Evolutionary conservation across 2,329 filamentous ascomycete genomes (phyloP).

Genomic region (Neonectria sp.): DNA sequence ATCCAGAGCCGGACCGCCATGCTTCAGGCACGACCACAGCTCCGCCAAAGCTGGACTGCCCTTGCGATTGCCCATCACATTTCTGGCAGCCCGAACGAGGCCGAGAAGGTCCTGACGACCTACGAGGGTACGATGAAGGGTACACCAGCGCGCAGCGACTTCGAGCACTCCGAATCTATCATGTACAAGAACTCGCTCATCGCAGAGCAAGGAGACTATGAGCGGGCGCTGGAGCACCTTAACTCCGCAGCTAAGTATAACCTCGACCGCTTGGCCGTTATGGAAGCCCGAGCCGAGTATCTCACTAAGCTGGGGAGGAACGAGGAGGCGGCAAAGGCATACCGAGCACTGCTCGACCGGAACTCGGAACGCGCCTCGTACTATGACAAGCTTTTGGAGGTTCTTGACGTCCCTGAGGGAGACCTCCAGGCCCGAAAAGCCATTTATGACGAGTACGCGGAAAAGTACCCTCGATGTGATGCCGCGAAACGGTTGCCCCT

Average conservation of each 20-base stretch:
- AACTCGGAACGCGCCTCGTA: constrained; percentile 92
- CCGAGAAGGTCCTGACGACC: constrained; percentile 90
- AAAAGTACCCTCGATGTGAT: constrained; percentile 87
- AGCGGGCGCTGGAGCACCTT: constrained; percentile 89
- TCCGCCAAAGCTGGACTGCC: constrained; percentile 98
- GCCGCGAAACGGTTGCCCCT: constrained; percentile 88
- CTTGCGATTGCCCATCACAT: constrained; percentile 94
- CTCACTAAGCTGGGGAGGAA: constrained; percentile 82
- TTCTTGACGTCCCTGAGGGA: constrained; percentile 71
- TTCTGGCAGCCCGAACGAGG: constrained; percentile 85
- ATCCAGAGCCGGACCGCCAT: constrained; percentile 90
- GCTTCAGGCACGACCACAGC: constrained; percentile 84
- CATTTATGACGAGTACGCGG: constrained; percentile 83
- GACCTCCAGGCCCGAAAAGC: constrained; percentile 78
- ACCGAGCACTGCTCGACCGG: constrained; percentile 84
- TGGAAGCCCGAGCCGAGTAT: constrained; percentile 91
- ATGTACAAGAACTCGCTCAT: constrained; percentile 98
- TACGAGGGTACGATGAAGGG: constrained; percentile 95
- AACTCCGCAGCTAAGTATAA: constrained; percentile 83
- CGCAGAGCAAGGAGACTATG: constrained; percentile 86
- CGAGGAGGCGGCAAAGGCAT: constrained; percentile 86
- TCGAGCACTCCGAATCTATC: constrained; percentile 93
- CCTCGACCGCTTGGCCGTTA: constrained; percentile 85
- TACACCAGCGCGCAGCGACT: constrained; percentile 81
- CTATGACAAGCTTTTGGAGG: constrained; percentile 82